Percentiles rank a stretch among this genome's conserved stretches.
These are phyloP conservation scores for Suhomyces ambrosiae DNA, from an alignment of 1,139 yeast species.

Conservation along the genomic window DNA sequence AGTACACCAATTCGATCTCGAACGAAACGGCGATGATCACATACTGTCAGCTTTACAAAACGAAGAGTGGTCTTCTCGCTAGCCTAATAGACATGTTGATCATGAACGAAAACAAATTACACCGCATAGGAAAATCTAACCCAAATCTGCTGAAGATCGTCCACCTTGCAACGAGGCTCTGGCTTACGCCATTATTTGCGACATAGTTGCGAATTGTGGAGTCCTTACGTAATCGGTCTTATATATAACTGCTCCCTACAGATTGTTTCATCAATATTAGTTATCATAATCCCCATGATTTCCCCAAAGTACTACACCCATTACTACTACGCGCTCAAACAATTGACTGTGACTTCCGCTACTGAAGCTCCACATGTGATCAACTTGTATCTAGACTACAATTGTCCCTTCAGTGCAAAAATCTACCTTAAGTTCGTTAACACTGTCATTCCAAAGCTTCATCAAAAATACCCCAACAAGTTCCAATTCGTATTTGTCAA, in stretches of 20 bases:
- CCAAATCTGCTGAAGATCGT: too few species aligned
- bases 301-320: constrained; percentile 48
- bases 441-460: constrained; percentile 56
- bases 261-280: background rate
- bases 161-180: too few species aligned
- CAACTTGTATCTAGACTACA: constrained; percentile 70
- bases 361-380: constrained; percentile 35
- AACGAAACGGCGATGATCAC: background rate
- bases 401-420: constrained; percentile 75
- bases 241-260: background rate
- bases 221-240: background rate
- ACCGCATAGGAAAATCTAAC: background rate
- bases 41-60: too few species aligned
- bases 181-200: too few species aligned
- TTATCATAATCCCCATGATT: constrained; percentile 28
- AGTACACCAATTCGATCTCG: constrained; percentile 3
- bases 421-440: constrained; percentile 57
- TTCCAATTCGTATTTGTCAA: constrained; percentile 64
- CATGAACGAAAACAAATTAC: background rate
- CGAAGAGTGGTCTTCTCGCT: too few species aligned
- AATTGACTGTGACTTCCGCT: constrained; percentile 20
- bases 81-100: background rate
- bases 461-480: constrained; percentile 47
- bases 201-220: background rate
- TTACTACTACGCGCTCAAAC: constrained; percentile 30